Base-by-base conservation (phyloP, 768 basidiomycete genomes). In the Boletus subparvulus region DNA sequence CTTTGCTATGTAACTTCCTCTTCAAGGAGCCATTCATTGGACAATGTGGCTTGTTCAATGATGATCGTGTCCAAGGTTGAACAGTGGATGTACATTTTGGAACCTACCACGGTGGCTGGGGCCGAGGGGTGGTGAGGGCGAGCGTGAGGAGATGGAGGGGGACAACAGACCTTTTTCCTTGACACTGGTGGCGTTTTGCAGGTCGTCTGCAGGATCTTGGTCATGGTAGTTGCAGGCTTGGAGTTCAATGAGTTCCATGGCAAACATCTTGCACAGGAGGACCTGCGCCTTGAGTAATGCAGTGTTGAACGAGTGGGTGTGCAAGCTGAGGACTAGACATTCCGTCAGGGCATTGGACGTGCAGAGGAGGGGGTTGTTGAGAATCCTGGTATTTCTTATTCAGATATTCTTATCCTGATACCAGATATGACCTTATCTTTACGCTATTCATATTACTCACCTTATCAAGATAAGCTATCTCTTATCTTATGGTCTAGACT, bases 191-290 rank as follows among this genome's bases (percentile, higher is more conserved):
- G 80, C 78, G 37, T 76, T 79, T 59, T 79, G 73, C 9, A 77
- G 72, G 53, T 81, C 82, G 3, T 80, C 79, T 13, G 64, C 70
- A 5, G 58, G 36, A 42, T 66, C 72, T 37, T 76, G 70, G 16
- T 68, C 50, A 76, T 83, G 33, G 79, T 68, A 66, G 41, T 66
- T 83, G 24, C 86, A 82, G 0, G 83, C 75, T 44, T 84, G 82
- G 6, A 97, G 80, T 67, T 92, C 90, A 26, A 87, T 84, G 9
- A 97, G 79, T 63, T 96, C 91, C 84, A 94, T 85, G 3, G 90
- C 92, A 61, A 96, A 88, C 0, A 81, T 85, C 14, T 77, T 77
- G 14, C 74, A 74, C 4, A 97, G 75, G 8, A 83, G 83, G 6
- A 68, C 68, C 56, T 96, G 92, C 2, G 92, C 92, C 17, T 66